Base-by-base conservation (phyloP, 306 rosid genomes). In the Pterocarpus macrocarpus region DNA sequence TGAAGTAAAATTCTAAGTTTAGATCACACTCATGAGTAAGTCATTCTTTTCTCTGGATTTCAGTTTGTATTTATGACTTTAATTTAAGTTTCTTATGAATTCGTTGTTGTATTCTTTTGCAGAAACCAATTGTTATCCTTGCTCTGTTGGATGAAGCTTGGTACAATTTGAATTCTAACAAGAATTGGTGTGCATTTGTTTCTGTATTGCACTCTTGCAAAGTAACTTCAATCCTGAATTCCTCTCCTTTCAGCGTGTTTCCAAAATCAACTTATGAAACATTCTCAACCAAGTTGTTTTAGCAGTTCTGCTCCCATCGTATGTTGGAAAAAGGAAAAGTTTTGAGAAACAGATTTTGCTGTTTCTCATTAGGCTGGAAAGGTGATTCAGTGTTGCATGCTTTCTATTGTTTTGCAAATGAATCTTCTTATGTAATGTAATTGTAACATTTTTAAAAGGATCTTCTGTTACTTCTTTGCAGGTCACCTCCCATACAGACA, bases 301-400 rank as follows among this genome's bases (percentile, higher is more conserved):
- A 93, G 86, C 88, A 91, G 84, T 89, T 79, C 55, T 90, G 82
- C 61, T 83, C 88, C 58, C 97, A 93, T 75, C 88, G 91, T 66
- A 87, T 98, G 88, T 85, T 94, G 96, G 90, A 79, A 75, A 22
- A 91, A 87, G 86, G 94, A 87, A 75, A 95, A 92, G 83, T 95
- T 95, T 87, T 93, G 96, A 2, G 94, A 91, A 86, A 95, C 98
- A 28, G 99, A 95, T 90, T 95, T 95, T 83, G 85, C 90, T 43
- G 57, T 95, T 57, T 86, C 97, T 81, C 99, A 95, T 88, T 95
- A 95, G 88, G 99, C 99, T 86, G 99, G 99, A 86, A 95, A 93
- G 97, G 99, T 89, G 87, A 75, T 85, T 86, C 41, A 67, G 44
- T 49, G 34, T 70, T 69, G 14, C 7, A 76, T 52, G 38, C 44